Conservation (phyloP, 148 eudicot genomes). For the Chenopodium quinoa region DNA sequence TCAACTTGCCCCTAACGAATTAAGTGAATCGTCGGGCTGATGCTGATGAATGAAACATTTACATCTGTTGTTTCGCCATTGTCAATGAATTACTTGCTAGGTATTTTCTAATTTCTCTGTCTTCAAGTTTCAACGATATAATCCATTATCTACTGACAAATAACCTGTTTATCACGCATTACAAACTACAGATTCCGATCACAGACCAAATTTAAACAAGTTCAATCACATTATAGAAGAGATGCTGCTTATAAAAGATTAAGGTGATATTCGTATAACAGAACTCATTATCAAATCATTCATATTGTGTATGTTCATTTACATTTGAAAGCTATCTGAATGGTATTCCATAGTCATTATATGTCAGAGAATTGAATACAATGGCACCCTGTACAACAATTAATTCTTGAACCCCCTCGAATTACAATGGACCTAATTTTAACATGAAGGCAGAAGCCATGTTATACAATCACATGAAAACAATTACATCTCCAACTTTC, state of each 20-base stretch:
- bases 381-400: conserved; percentile 1
- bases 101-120: neutral
- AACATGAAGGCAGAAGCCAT: neutral
- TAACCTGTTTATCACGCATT: neutral
- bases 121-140: neutral
- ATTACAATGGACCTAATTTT: neutral
- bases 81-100: neutral
- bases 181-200: neutral
- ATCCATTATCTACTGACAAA: neutral
- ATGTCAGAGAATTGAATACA: neutral
- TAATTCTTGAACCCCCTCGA: neutral
- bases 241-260: neutral
- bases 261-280: neutral
- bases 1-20: neutral
- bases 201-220: neutral
- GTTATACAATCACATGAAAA: neutral
- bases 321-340: neutral
- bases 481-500: conserved; percentile 7
- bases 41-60: neutral
- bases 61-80: neutral
- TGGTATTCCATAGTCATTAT: neutral
- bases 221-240: neutral
- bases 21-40: neutral
- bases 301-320: neutral
- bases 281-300: neutral